Evolutionary conservation across 2,329 filamentous ascomycete genomes (phyloP), one percentile per base, ranked within the genome.

Genomic region (Fusarium papillatum): DNA sequence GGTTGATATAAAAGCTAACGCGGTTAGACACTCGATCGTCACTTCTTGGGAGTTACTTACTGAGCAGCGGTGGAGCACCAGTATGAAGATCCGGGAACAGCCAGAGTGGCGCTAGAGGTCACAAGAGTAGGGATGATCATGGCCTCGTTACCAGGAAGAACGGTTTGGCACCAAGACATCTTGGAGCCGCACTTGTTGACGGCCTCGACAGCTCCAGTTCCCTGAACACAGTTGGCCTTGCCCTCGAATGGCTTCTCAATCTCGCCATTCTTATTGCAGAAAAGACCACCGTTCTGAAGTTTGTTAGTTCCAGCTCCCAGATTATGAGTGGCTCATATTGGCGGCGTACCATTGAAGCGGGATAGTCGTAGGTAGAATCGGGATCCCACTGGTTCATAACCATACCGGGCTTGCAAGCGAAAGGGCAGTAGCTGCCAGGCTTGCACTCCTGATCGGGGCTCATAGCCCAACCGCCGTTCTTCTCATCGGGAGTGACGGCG

Each of bases 111-210:
- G 13, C 82, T 83, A 73, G 87, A 85, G 26, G 87, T 80, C 59
- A 95, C 92, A 73, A 92, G 83, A n/a, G 93, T 96, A 19, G 94
- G 93, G 79, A 95, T 95, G 77, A 95, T 87, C 94, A 96, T 96
- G 72, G 93, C 93, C 85, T 96, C 94, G 79, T 95, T 93, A 62
- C 94, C 94, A 22, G 94, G 94, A 72, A 95, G 84, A 17, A 95
- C 93, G 7, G 94, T 96, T 84, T 96, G 94, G 84, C 94, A 96
- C 84, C 94, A 95, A 4, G 94, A 91, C 66, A 95, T 89, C 17
- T 88, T 80, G 41, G 86, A 85, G 55, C 90, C 88, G 73, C 89
- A 90, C 77, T 92, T 92, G 86, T 95, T 96, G 72, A 91, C 86
- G 41, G 89, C 94, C 68, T 87, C 86, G 11, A 96, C 88, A 10